These are phyloP conservation scores for Ilyonectria mors-panacis DNA, from an alignment of 2,329 filamentous ascomycete species.

Conservation along the genomic window DNA sequence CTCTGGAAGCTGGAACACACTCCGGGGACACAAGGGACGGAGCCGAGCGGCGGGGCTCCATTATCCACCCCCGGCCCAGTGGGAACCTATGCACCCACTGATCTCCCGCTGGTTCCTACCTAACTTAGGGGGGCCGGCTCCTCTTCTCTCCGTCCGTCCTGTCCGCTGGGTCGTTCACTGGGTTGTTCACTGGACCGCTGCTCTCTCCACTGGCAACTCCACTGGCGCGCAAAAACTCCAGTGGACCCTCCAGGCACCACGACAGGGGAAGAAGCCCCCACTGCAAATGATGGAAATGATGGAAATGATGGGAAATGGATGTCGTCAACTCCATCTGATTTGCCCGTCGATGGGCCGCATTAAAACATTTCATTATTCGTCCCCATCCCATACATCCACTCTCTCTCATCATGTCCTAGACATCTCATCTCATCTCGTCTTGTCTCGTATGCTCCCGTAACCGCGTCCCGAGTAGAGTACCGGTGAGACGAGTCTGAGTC, in stretches of 20 bases:
- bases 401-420: not conserved
- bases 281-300: not conserved
- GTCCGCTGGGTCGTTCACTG: not conserved
- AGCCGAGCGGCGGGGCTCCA: not conserved
- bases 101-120: constrained; percentile 20
- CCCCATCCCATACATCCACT: not conserved
- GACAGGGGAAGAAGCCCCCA: not conserved
- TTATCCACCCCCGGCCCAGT: not conserved
- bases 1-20: too few relatives aligned
- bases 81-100: constrained; percentile 15
- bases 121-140: not conserved
- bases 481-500: not conserved
- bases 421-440: not conserved
- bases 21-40: too few relatives aligned
- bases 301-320: not conserved
- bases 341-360: constrained; percentile 16
- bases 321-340: constrained; percentile 9
- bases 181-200: not conserved
- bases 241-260: not conserved
- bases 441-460: not conserved
- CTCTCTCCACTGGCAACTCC: not conserved
- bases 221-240: not conserved
- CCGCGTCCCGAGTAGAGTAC: not conserved
- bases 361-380: constrained; percentile 20
- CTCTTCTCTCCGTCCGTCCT: not conserved